Evolutionary conservation across 2,329 filamentous ascomycete species (phyloP), one percentile per base, ranked within the genome.

Genomic region (Penicillium brevicompactum): DNA sequence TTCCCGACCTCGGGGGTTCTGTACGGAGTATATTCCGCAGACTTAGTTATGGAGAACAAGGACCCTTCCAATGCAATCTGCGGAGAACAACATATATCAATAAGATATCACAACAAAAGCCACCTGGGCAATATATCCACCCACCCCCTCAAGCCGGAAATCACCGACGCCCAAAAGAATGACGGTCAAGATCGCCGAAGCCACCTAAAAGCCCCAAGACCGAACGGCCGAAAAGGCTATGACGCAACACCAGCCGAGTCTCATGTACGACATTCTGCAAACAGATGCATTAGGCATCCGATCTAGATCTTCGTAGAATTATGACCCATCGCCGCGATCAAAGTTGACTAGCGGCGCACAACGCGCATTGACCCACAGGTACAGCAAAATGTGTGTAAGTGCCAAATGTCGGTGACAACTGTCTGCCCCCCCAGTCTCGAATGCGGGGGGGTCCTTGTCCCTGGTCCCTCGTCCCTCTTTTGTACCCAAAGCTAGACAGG

Each of bases 291-390:
- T 38, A 37, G n/a, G 5, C 6, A 34, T 10, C 14, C 8, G 13
- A 49, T 46, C 49, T 51, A 51, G 49, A 51, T 22, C 22, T 2
- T 45, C 41, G 22, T 40, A 46, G 42, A 46, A 46, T 51, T 45
- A 43, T 50, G 48, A 44, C 18, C 30, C 40, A 44, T 46, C 41
- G 18, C 21, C 21, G 3, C 13, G 37, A 45, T 21, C 11, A 21
- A 16, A 51, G 21, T 30, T 24, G 24, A 27, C 24, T 27, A 27
- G 24, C 3, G 9, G 27, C 37, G 49, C 41, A 45, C 11, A n/a
- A 45, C 30, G 2, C 30, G 18, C 38, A 50, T 31, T 42, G 42
- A 27, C 18, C 27, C 3, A 6, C 11, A 11, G 38, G 38, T 3
- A 4, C 11, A 6, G 38, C n/a, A 31, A 22, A 5, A 24, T 13